Evolutionary conservation across 208 protist species (phyloP).

Genomic region (Leishmania martiniquensis): DNA sequence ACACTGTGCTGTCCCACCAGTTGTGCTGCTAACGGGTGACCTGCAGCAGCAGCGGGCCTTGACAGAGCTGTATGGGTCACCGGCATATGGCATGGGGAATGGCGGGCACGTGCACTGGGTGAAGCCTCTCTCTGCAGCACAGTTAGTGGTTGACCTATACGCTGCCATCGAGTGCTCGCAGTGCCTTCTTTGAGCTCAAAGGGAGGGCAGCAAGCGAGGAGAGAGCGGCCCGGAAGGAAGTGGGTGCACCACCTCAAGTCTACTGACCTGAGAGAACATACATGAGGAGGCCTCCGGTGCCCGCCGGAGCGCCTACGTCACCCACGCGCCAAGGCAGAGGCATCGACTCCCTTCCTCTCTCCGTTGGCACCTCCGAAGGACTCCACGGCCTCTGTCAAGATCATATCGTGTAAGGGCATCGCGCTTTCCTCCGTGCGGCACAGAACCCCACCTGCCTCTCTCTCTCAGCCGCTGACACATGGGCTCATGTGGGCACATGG

Average conservation of each 20-base stretch:
- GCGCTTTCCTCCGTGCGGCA: neutral
- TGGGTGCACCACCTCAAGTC: neutral
- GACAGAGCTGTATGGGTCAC: constrained; percentile 41
- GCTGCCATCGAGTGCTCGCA: constrained; percentile 24
- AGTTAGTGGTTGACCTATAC: constrained; percentile 27
- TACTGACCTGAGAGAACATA: neutral
- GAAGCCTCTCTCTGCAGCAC: constrained; percentile 14
- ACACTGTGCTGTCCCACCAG: constrained; percentile 36
- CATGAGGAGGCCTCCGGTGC: neutral
- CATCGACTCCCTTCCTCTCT: neutral
- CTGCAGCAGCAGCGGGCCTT: constrained; percentile 56
- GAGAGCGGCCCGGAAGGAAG: neutral
- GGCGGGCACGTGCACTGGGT: constrained; percentile 23
- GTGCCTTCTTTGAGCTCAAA: constrained; percentile 7
- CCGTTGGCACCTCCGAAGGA: neutral
- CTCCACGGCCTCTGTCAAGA: neutral
- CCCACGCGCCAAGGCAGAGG: neutral
- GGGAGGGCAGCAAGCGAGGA: neutral
- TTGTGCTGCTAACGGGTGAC: constrained; percentile 75
- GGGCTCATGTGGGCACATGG: neutral
- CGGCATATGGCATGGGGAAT: constrained; percentile 13
- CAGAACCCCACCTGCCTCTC: neutral
- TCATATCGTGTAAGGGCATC: neutral
- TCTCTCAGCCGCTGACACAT: neutral
- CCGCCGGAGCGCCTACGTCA: neutral